phyloP scores from a whole-genome alignment of 2,329 filamentous ascomycete genomes.

The Penicillium olsonii region DNA sequence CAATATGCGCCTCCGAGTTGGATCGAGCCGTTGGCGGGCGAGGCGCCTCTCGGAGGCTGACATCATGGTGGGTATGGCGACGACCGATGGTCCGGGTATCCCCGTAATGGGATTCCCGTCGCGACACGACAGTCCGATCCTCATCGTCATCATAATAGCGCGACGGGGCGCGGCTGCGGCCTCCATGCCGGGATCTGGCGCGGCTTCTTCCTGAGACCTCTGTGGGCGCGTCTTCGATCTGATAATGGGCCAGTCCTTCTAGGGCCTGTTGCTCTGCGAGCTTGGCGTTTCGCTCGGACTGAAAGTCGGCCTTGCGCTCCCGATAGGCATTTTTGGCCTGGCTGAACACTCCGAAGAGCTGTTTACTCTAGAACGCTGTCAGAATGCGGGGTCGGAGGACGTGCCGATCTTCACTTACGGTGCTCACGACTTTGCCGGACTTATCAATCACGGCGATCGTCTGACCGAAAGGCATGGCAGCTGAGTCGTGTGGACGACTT shows the following conservation, averaged over 20 bases:
- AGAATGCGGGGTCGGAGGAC: slow-evolving; percentile 18
- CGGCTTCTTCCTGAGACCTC: slow-evolving; percentile 45
- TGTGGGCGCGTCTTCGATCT: slow-evolving; percentile 49
- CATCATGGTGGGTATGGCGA: slow-evolving; percentile 42
- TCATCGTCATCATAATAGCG: slow-evolving; percentile 35
- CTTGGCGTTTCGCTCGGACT: slow-evolving; percentile 65
- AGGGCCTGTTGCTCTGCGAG: slow-evolving; percentile 61
- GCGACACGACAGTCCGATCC: slow-evolving; percentile 26
- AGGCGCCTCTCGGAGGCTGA: slow-evolving; percentile 26
- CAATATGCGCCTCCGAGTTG: slow-evolving; percentile 55
- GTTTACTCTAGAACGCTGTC: slow-evolving; percentile 70
- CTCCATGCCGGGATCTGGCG: slow-evolving; percentile 32
- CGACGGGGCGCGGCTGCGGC: slow-evolving; percentile 28
- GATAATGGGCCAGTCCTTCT: slow-evolving; percentile 56
- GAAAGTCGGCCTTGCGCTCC: slow-evolving; percentile 81
- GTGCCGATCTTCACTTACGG: slow-evolving; percentile 57
- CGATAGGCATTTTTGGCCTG: slow-evolving; percentile 86
- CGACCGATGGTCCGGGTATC: slow-evolving; percentile 31
- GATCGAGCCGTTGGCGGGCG: slow-evolving; percentile 32
- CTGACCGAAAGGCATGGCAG: slow-evolving; percentile 53
- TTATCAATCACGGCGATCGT: slow-evolving; percentile 89
- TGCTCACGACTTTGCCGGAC: slow-evolving; percentile 88
- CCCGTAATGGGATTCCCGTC: slow-evolving; percentile 22
- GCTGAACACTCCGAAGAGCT: slow-evolving; percentile 86
- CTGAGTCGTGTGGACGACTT: slow-evolving; percentile 15